Percentiles rank a stretch among this genome's conserved stretches.
Evolutionary conservation across 306 rosid genomes (phyloP).

Genomic region (Fragaria ananassa): DNA sequence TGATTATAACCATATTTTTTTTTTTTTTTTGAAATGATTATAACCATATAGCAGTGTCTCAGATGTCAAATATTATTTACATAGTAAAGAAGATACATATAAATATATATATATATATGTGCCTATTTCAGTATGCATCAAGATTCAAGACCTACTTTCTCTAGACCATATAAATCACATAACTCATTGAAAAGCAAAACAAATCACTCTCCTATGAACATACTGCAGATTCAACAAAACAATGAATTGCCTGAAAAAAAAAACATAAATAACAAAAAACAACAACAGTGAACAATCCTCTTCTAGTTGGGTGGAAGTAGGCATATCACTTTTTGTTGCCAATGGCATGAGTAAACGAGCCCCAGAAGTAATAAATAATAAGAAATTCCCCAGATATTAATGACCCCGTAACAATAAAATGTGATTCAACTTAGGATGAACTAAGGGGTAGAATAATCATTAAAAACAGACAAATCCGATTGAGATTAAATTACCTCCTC

Average conservation of each 20-base stretch:
- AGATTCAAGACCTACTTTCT: background rate
- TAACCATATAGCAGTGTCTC: background rate
- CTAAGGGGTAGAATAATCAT: background rate
- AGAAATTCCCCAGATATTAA: background rate
- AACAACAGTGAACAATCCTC: background rate
- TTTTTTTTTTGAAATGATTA: too few relatives aligned
- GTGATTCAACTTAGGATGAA: background rate
- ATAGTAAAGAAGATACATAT: background rate
- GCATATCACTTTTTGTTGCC: background rate
- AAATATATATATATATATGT: background rate
- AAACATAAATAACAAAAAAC: background rate
- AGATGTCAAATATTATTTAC: background rate
- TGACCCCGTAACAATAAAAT: background rate
- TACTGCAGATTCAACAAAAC: background rate
- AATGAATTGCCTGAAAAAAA: background rate
- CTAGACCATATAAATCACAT: background rate
- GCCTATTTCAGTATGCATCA: background rate
- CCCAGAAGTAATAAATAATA: background rate
- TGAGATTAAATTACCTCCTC: slow-evolving; percentile 68
- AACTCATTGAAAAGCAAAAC: background rate
- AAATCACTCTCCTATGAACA: slow-evolving; percentile 1
- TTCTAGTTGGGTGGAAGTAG: background rate
- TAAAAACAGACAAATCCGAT: background rate
- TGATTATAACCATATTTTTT: slow-evolving; percentile 16
- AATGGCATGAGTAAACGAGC: background rate